Evolutionary conservation across 257 asterid genomes (phyloP).

Genomic region (Penstemon barbatus): DNA sequence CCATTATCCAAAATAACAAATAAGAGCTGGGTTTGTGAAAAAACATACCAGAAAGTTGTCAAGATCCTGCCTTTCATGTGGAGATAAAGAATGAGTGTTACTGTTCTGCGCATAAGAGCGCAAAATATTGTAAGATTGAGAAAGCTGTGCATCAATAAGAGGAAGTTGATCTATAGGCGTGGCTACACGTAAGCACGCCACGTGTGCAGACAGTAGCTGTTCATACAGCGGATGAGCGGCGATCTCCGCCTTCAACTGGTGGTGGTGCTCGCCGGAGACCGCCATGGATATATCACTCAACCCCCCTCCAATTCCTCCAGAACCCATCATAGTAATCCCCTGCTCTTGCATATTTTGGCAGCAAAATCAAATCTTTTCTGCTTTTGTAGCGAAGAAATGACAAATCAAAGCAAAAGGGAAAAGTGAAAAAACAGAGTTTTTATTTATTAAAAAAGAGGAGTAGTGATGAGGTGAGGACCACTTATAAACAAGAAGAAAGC

Average conservation of each 20-base stretch:
- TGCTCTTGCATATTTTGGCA: constrained; percentile 38
- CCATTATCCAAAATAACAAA: not conserved
- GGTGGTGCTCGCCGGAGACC: constrained; percentile 36
- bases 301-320: constrained; percentile 31
- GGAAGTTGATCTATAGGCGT: constrained; percentile 95
- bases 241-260: constrained; percentile 79
- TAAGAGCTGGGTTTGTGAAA: not conserved
- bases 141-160: constrained; percentile 80
- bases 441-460: constrained; percentile 25
- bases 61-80: constrained; percentile 73
- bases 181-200: constrained; percentile 94
- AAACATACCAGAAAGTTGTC: constrained; percentile 79
- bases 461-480: constrained; percentile 48
- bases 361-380: not conserved
- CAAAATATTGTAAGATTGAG: constrained; percentile 67
- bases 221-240: constrained; percentile 82
- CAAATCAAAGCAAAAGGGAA: constrained; percentile 28
- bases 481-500: constrained; percentile 30
- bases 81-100: constrained; percentile 42
- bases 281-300: constrained; percentile 21
- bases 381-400: constrained; percentile 2
- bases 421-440: not conserved
- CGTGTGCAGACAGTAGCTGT: constrained; percentile 90
- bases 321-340: constrained; percentile 38
- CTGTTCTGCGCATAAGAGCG: constrained; percentile 67